Conservation (phyloP, 2,329 filamentous ascomycete genomes). For the Hypoxylon sp. region DNA sequence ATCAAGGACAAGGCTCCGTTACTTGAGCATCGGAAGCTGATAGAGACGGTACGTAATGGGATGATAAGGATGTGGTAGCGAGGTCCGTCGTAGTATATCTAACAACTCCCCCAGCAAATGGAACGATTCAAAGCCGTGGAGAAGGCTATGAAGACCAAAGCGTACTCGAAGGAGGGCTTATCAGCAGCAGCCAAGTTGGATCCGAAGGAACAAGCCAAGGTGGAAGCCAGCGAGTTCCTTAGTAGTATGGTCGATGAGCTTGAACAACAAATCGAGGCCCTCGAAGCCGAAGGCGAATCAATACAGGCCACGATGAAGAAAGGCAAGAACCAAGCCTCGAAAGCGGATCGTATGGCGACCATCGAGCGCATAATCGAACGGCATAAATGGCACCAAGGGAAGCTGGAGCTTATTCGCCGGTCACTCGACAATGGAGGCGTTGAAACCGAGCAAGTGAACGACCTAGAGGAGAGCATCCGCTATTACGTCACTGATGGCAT, state of each 20-base stretch:
- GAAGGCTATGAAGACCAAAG: constrained; percentile 99
- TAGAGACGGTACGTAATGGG: constrained; percentile 84
- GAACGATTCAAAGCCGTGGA: constrained; percentile 99
- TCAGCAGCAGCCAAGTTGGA: constrained; percentile 93
- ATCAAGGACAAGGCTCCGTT: constrained; percentile 99
- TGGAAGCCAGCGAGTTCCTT: constrained; percentile 89
- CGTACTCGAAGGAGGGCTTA: constrained; percentile 97
- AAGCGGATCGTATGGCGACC: constrained; percentile 89
- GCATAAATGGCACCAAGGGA: constrained; percentile 96
- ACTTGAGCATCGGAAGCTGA: constrained; percentile 93
- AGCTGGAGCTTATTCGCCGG: constrained; percentile 90
- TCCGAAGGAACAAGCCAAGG: constrained; percentile 96
- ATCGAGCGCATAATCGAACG: constrained; percentile 88
- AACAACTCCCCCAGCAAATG: constrained; percentile 80
- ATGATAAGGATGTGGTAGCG: constrained; percentile 17
- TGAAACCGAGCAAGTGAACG: constrained; percentile 87
- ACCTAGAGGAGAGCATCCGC: constrained; percentile 91
- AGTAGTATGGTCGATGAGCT: constrained; percentile 90
- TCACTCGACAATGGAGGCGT: constrained; percentile 93
- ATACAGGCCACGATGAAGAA: constrained; percentile 94
- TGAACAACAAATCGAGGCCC: constrained; percentile 90
- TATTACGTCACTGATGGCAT: constrained; percentile 95
- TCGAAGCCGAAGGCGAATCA: constrained; percentile 90
- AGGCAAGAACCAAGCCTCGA: constrained; percentile 87
- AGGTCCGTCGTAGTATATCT: constrained; percentile 31